These are phyloP conservation scores for Tetrapisispora arboricola DNA, from an alignment of 805 yeast species.

Conservation along the genomic window DNA sequence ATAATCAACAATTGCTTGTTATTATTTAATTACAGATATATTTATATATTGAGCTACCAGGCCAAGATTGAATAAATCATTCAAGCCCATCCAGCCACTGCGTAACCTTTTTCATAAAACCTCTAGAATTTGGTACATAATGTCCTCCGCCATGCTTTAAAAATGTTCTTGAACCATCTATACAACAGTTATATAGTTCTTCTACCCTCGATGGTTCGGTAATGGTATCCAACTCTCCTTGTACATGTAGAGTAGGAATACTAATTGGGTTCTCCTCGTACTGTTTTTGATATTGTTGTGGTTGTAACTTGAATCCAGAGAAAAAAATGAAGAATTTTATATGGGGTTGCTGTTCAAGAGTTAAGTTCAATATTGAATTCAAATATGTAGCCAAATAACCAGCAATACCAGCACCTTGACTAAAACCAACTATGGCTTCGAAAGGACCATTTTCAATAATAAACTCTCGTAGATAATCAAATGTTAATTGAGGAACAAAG, in stretches of 20 bases:
- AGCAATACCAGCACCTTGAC: conserved; percentile 90
- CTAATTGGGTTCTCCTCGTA: conserved; percentile 22
- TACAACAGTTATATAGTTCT: conserved; percentile 44
- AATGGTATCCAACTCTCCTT: conserved; percentile 85
- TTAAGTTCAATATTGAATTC: conserved; percentile 34
- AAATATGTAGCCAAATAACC: conserved; percentile 51
- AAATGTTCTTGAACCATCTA: conserved; percentile 33
- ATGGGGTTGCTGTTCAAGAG: conserved; percentile 33
- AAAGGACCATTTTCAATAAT: conserved; percentile 59
- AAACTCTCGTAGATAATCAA: conserved; percentile 35
- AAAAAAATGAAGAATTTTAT: conserved; percentile 65
- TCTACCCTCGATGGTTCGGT: conserved; percentile 63
- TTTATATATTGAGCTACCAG: too few relatives aligned
- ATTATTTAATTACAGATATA: too few relatives aligned
- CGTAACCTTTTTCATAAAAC: conserved; percentile 27
- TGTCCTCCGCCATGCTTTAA: conserved; percentile 93
- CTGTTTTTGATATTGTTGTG: conserved; percentile 23
- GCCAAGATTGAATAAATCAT: too few relatives aligned
- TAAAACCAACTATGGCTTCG: conserved; percentile 79
- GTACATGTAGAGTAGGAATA: conserved; percentile 56
- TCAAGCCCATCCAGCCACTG: conserved; percentile 24
- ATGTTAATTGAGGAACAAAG: conserved; percentile 28
- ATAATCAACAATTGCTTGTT: too few relatives aligned
- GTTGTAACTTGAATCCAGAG: conserved; percentile 46
- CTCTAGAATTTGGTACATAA: conserved; percentile 78